A percentile compares a stretch with the other conserved stretches of the same genome.
Conservation (phyloP, 2,329 filamentous ascomycete species). For the Colletotrichum coccodes region DNA sequence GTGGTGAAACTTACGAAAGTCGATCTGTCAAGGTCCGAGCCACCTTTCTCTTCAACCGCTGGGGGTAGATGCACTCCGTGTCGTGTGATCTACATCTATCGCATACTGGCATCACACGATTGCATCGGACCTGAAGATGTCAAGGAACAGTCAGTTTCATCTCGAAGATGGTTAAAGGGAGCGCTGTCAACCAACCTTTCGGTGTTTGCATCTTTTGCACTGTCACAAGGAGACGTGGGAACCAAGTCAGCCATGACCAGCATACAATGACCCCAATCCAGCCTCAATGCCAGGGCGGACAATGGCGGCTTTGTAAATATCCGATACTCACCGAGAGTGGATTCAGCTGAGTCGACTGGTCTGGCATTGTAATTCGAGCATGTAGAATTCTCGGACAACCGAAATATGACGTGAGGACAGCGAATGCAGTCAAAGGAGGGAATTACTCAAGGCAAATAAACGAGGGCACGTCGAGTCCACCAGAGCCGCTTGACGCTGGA, state of each 20-base stretch:
- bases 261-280: background rate
- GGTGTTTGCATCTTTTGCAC: constrained; percentile 24
- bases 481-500: background rate
- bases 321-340: constrained; percentile 27
- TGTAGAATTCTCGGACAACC: background rate
- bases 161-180: background rate
- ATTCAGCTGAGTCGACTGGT: constrained; percentile 18
- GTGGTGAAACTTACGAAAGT: constrained; percentile 15
- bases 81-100: constrained; percentile 39
- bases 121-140: constrained; percentile 39
- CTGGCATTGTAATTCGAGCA: constrained; percentile 6
- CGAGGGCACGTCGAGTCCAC: background rate
- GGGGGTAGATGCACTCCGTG: constrained; percentile 41
- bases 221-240: background rate
- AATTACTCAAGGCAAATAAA: constrained; percentile 9
- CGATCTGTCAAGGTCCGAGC: constrained; percentile 31
- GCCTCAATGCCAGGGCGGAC: background rate
- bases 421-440: background rate
- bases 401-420: background rate
- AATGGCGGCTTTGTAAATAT: constrained; percentile 3
- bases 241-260: constrained; percentile 1
- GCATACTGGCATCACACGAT: constrained; percentile 41
- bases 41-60: constrained; percentile 39
- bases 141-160: background rate
- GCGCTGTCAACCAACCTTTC: constrained; percentile 5